Evolutionary conservation across 2,329 filamentous ascomycete species (phyloP).

Genomic region (Truncatella angustata): DNA sequence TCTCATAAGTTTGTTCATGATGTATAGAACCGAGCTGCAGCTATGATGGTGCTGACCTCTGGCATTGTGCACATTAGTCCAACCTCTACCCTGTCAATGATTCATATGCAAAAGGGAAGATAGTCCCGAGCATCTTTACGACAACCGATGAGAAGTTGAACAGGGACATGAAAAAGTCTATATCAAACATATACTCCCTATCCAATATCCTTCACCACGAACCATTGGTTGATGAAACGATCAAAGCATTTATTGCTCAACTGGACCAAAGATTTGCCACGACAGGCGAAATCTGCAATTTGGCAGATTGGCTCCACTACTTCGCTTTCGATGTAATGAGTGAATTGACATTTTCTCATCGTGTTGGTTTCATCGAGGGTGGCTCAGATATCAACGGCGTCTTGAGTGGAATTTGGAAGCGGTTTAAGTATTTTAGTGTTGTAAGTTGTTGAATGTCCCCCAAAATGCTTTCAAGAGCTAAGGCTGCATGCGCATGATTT

Average conservation of each 20-base stretch:
- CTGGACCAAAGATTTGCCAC: not conserved
- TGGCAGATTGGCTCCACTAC: not conserved
- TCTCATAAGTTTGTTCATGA: not conserved
- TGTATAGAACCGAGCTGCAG: not conserved
- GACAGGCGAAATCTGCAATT: not conserved
- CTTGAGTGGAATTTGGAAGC: not conserved
- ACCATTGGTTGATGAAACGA: not conserved
- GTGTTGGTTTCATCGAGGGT: not conserved
- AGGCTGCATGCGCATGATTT: too few relatives aligned
- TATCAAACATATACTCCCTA: not conserved
- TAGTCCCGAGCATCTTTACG: slow-evolving; percentile 13
- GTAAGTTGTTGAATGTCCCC: too few relatives aligned
- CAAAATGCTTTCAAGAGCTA: too few relatives aligned
- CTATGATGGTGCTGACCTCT: too few relatives aligned
- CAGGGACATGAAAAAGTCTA: not conserved
- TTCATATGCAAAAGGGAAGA: not conserved
- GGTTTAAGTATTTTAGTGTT: too few relatives aligned
- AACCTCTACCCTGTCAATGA: not conserved
- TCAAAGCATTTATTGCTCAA: not conserved
- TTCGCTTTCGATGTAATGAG: not conserved
- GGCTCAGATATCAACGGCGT: not conserved
- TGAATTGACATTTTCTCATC: not conserved
- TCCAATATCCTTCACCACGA: not conserved
- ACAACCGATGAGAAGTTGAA: slow-evolving; percentile 14
- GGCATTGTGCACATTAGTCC: not conserved